Conservation (phyloP, 1,139 yeast species). For the Casaregolazyma suthepensis region DNA sequence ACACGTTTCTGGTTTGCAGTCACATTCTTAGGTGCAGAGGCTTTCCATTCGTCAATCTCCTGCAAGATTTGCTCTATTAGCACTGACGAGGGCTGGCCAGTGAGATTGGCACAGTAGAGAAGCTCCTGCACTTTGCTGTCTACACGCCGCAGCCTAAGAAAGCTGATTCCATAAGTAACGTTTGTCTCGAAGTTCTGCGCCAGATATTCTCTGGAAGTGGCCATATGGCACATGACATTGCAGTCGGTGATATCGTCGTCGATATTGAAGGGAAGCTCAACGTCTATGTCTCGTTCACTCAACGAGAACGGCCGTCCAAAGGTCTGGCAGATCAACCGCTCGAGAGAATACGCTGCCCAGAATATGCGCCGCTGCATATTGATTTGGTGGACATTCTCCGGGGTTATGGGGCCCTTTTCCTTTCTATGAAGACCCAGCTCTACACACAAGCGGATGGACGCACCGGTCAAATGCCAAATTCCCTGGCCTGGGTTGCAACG, state of each 20-base stretch:
- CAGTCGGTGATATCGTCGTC: conserved; percentile 10
- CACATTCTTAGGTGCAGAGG: background rate
- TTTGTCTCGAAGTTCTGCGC: background rate
- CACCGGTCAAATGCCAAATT: conserved; percentile 13
- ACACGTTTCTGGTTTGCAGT: conserved; percentile 10
- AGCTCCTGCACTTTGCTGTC: conserved; percentile 12
- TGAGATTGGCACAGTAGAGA: conserved; percentile 11
- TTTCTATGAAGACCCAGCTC: conserved; percentile 15
- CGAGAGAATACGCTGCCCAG: conserved; percentile 12
- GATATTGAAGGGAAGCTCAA: conserved; percentile 11
- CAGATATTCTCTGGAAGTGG: background rate
- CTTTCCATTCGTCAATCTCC: conserved; percentile 8
- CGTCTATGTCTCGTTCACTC: conserved; percentile 13
- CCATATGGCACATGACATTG: background rate
- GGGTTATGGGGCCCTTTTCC: conserved; percentile 8
- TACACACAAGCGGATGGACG: conserved; percentile 12
- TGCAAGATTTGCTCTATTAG: background rate
- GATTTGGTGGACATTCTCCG: background rate
- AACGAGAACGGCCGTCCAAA: conserved; percentile 13
- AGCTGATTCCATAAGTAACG: conserved; percentile 7
- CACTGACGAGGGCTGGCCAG: conserved; percentile 2
- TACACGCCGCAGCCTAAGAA: conserved; percentile 9
- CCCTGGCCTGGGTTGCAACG: conserved; percentile 12
- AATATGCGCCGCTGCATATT: conserved; percentile 11
- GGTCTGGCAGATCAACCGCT: conserved; percentile 11